Evolutionary conservation across 2,329 filamentous ascomycete species (phyloP).

Genomic region (Sphaerostilbella broomeana): DNA sequence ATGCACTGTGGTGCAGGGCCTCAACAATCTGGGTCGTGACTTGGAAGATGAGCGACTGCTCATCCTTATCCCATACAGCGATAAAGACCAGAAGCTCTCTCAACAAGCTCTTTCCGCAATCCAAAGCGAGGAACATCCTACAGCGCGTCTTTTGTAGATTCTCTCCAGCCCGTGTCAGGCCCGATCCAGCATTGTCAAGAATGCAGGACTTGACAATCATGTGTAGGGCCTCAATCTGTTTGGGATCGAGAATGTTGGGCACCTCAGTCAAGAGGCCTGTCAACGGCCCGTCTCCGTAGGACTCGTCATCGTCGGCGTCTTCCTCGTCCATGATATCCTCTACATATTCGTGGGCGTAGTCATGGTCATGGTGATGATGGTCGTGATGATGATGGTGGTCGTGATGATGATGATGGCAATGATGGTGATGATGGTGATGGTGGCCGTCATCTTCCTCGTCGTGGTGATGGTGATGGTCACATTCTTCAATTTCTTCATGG

Average conservation of each 20-base stretch:
- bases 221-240: constrained; percentile 90
- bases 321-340: constrained; percentile 59
- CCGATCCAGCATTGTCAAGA: constrained; percentile 70
- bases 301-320: constrained; percentile 67
- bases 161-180: constrained; percentile 59
- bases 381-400: constrained; percentile 24
- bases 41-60: constrained; percentile 91
- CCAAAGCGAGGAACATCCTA: constrained; percentile 80
- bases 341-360: constrained; percentile 39
- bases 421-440: constrained; percentile 28
- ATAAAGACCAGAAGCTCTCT: constrained; percentile 93
- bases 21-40: constrained; percentile 95
- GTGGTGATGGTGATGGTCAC: constrained; percentile 28
- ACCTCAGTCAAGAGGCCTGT: constrained; percentile 87
- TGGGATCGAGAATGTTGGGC: constrained; percentile 86
- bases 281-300: constrained; percentile 70
- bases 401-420: constrained; percentile 23
- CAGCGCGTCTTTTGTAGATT: constrained; percentile 88
- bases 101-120: constrained; percentile 83
- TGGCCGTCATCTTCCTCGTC: constrained; percentile 45
- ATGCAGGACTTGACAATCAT: constrained; percentile 98
- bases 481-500: constrained; percentile 13
- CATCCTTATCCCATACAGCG: constrained; percentile 91
- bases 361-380: constrained; percentile 30
- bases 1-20: constrained; percentile 78